Evolutionary conservation across 345 rosid species (phyloP).

Genomic region (Euphorbia lathyris): DNA sequence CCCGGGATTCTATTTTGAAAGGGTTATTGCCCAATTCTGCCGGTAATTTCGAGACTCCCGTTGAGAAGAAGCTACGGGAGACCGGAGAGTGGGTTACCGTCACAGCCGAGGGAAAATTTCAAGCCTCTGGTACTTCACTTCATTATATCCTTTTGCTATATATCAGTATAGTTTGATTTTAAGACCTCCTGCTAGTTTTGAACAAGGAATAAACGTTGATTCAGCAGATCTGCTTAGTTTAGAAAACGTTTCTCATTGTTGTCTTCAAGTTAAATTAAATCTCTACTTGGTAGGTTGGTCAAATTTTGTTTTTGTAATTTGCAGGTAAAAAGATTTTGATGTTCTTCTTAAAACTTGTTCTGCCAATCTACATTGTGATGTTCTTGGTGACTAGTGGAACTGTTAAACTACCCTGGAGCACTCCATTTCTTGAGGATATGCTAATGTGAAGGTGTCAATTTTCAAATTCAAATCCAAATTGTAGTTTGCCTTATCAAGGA

Average conservation of each 20-base stretch:
- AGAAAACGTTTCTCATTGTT: not conserved
- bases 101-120: constrained; percentile 44
- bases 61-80: constrained; percentile 69
- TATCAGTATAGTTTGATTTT: constrained; percentile 5
- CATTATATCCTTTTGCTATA: not conserved
- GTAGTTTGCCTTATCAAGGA: too few relatives aligned
- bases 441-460: constrained; percentile 38
- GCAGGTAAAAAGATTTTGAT: constrained; percentile 60
- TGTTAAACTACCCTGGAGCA: constrained; percentile 57
- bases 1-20: constrained; percentile 38
- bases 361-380: constrained; percentile 59
- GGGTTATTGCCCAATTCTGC: constrained; percentile 45
- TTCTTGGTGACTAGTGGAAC: constrained; percentile 58
- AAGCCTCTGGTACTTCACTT: constrained; percentile 47
- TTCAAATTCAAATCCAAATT: not conserved
- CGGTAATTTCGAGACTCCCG: constrained; percentile 43
- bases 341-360: constrained; percentile 45
- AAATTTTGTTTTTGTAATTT: constrained; percentile 1
- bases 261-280: not conserved
- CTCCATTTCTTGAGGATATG: constrained; percentile 60
- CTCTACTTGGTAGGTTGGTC: too few relatives aligned
- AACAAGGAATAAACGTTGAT: too few relatives aligned
- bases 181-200: too few relatives aligned
- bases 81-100: constrained; percentile 57
- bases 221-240: too few relatives aligned